Percentiles rank a stretch among this genome's conserved stretches.
Conservation (phyloP, 108 stramenopile species). For the Cyclostephanos tholiformis region DNA sequence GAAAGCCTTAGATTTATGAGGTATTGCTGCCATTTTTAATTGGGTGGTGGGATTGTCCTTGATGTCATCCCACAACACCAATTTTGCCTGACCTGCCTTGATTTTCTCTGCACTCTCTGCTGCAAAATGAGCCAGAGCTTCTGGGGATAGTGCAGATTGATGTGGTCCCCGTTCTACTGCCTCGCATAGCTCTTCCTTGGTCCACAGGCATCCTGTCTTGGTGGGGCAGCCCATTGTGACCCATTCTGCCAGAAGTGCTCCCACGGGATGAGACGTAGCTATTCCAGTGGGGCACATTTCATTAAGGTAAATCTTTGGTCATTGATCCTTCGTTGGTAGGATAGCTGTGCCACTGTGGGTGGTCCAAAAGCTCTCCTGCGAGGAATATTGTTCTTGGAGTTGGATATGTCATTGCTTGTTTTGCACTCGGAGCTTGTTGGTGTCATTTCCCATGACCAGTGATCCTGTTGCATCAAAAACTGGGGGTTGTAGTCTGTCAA, state of each 20-base stretch:
- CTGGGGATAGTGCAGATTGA: constrained; percentile 9
- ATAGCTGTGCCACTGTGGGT: no score
- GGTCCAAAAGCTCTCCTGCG: no score
- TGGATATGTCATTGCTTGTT: neutral
- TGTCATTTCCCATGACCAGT: no score
- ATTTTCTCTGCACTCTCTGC: constrained; percentile 2
- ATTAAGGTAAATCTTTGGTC: neutral
- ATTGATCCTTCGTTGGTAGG: no score
- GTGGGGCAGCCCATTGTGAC: constrained; percentile 19
- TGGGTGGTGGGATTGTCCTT: constrained; percentile 12
- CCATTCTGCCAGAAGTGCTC: constrained; percentile 2
- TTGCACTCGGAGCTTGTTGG: no score
- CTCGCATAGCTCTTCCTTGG: constrained; percentile 3
- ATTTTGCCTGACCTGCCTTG: constrained; percentile 8
- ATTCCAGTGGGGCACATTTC: constrained; percentile 16
- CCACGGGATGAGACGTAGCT: constrained; percentile 18
- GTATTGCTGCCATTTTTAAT: constrained; percentile 23
- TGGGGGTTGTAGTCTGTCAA: no score
- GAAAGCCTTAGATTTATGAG: constrained; percentile 14
- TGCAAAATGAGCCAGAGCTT: constrained; percentile 10
- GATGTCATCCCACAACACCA: constrained; percentile 21
- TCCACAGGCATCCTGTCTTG: constrained; percentile 14
- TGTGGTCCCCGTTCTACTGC: constrained; percentile 30
- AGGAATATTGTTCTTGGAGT: neutral
- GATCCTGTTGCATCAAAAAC: no score